Base-by-base conservation (phyloP, 257 asterid species). In the Paraleonurus japonicus region DNA sequence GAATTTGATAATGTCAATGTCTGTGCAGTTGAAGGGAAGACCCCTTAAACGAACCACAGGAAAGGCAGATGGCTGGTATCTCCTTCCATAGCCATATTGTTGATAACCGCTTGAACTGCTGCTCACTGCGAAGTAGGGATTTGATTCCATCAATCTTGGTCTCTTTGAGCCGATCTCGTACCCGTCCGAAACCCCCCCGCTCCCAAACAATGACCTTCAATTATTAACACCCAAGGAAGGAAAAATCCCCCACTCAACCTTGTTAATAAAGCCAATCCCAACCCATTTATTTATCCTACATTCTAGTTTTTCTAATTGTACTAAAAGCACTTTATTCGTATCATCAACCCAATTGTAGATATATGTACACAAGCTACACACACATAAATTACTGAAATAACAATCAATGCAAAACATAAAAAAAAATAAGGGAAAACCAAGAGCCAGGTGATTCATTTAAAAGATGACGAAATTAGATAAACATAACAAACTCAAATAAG, bases 181-280 rank as follows among this genome's bases (percentile, higher is more conserved):
- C 93, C 97, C 95, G 87, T 92, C 98, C 78, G 97, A 89, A 83
- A 88, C 90, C 98, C 97, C 99, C 96, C 96, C 97, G 97, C 99
- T 95, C 92, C 98, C 99, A 87, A 84, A 95, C 92, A 88, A 84
- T 81, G 96, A 89, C 98, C 99, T 94, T 94, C 97, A 87, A 79
- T 88, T 78, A 86, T 83, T 76, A 91, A 90, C 83, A 90, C 95
- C 95, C 95, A 87, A 73, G 77, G 82, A 79, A 85, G 84, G 86
- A 65, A 82, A 84, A 88, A 79, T 41, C 75, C 93, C 96, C 96
- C 85, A 77, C 96, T 92, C 88, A 94, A 94, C 92, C 90, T 91
- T 84, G 96, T 91, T 91, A 94, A 91, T 94, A 89, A 90, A 87
- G 85, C 92, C 87, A 93, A 80, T 73, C 97, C 97, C 96, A 86